Evolutionary conservation across 768 basidiomycete species (phyloP).

Genomic region (Hemileccinum impolitum): DNA sequence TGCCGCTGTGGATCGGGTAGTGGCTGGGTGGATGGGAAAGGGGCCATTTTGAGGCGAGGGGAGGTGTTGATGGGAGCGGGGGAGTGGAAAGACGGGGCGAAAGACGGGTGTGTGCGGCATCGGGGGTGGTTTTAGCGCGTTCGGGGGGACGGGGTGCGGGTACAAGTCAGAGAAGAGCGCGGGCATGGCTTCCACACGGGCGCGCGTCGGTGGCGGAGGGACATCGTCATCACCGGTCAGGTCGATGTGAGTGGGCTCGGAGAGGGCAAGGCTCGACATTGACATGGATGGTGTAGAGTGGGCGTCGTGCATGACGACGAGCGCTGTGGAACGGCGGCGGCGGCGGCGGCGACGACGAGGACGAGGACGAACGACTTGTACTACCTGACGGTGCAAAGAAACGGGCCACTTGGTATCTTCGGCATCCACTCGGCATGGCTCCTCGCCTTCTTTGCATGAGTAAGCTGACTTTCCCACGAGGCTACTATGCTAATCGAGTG

Average conservation of each 20-base stretch:
- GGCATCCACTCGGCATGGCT: slow-evolving; percentile 23
- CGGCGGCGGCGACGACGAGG: slow-evolving; percentile 1
- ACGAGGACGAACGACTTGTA: neutral
- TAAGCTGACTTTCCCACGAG: slow-evolving; percentile 24
- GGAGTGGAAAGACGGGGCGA: slow-evolving; percentile 47
- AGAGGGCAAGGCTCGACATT: slow-evolving; percentile 34
- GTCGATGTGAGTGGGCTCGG: slow-evolving; percentile 60
- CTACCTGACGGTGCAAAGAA: slow-evolving; percentile 12
- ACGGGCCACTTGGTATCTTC: slow-evolving; percentile 20
- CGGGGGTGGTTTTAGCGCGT: slow-evolving; percentile 24
- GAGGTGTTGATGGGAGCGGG: slow-evolving; percentile 21
- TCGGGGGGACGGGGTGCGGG: slow-evolving; percentile 22
- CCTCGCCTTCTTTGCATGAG: slow-evolving; percentile 15
- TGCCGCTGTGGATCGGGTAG: slow-evolving; percentile 19
- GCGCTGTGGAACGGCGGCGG: slow-evolving; percentile 1
- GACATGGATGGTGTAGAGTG: slow-evolving; percentile 31
- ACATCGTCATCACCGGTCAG: slow-evolving; percentile 70
- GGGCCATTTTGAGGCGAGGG: slow-evolving; percentile 23
- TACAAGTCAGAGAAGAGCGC: slow-evolving; percentile 23
- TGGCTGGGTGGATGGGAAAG: slow-evolving; percentile 20
- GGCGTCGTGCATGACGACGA: slow-evolving; percentile 26
- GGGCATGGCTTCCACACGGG: slow-evolving; percentile 39
- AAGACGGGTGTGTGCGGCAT: slow-evolving; percentile 32
- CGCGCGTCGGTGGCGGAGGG: slow-evolving; percentile 24
- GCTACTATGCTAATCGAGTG: slow-evolving; percentile 1